Evolutionary conservation across 1,284 basidiomycete genomes (phyloP).

Genomic region (Exobasidium cylindrosporum): DNA sequence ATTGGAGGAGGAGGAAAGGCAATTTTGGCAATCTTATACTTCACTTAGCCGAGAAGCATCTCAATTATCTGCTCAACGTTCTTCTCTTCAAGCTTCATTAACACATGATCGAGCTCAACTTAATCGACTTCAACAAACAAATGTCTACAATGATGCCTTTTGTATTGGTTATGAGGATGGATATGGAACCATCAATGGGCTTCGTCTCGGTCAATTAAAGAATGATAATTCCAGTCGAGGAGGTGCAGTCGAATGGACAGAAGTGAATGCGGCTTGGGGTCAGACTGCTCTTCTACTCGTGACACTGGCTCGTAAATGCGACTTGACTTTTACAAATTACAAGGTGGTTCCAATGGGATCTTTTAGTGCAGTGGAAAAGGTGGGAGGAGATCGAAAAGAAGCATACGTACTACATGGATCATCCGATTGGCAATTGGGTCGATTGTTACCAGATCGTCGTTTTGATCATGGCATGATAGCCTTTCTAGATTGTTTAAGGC

Average conservation of each 20-base stretch:
- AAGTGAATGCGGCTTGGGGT: constrained; percentile 99
- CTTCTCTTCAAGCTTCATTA: constrained; percentile 68
- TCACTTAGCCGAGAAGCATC: constrained; percentile 67
- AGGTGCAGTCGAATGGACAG: constrained; percentile 84
- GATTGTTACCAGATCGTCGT: constrained; percentile 84
- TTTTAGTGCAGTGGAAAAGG: constrained; percentile 31
- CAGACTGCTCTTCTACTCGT: constrained; percentile 87
- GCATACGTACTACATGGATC: constrained; percentile 41
- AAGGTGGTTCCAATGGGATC: constrained; percentile 38
- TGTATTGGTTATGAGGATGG: constrained; percentile 87
- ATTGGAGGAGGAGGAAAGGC: constrained; percentile 70
- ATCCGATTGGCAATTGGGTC: constrained; percentile 70
- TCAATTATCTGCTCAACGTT: constrained; percentile 68
- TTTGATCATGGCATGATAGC: constrained; percentile 96
- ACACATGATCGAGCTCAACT: constrained; percentile 60
- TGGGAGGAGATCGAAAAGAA: constrained; percentile 19
- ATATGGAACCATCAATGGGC: constrained; percentile 93
- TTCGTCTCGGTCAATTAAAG: constrained; percentile 76
- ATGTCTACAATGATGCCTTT: constrained; percentile 98
- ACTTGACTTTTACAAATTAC: constrained; percentile 26
- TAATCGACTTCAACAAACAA: constrained; percentile 83
- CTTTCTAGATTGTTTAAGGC: constrained; percentile 87
- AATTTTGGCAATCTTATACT: constrained; percentile 77
- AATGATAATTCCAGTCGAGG: constrained; percentile 63
- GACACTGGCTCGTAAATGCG: constrained; percentile 62